Percentiles rank a stretch among this genome's conserved stretches.
Conservation (phyloP, 164 flowering plant species). For the Vitis rotundifolia region DNA sequence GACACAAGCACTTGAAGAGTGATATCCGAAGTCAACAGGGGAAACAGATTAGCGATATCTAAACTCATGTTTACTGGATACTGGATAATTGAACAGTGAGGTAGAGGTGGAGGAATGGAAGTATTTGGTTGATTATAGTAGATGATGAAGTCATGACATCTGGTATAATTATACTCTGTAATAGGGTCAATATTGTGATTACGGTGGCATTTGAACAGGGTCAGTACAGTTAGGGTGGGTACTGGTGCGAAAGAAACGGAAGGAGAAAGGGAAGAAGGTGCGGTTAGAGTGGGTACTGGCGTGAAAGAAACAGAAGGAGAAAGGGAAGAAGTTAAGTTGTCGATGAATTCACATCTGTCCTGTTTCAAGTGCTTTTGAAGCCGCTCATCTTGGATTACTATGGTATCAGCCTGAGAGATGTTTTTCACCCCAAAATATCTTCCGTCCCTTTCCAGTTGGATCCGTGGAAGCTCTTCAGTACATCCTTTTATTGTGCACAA, state of each 20-base stretch:
- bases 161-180: neutral
- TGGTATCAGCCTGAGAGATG: constrained; percentile 6
- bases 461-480: neutral
- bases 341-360: neutral
- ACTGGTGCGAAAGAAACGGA: neutral
- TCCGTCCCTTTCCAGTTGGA: constrained; percentile 14
- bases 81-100: constrained; percentile 7
- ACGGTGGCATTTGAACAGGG: constrained; percentile 13
- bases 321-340: constrained; percentile 1
- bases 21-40: neutral
- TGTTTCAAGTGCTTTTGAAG: neutral
- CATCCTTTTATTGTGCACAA: neutral
- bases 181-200: neutral
- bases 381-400: neutral
- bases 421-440: neutral
- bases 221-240: neutral
- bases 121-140: too few species aligned
- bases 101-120: neutral
- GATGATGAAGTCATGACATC: too few species aligned
- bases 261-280: neutral
- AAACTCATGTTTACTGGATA: neutral
- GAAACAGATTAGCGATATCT: neutral
- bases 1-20: neutral
- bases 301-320: neutral
- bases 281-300: neutral